Evolutionary conservation across 2,329 filamentous ascomycete genomes (phyloP), one percentile per base, ranked within the genome.

Genomic region (Alternaria sp.): DNA sequence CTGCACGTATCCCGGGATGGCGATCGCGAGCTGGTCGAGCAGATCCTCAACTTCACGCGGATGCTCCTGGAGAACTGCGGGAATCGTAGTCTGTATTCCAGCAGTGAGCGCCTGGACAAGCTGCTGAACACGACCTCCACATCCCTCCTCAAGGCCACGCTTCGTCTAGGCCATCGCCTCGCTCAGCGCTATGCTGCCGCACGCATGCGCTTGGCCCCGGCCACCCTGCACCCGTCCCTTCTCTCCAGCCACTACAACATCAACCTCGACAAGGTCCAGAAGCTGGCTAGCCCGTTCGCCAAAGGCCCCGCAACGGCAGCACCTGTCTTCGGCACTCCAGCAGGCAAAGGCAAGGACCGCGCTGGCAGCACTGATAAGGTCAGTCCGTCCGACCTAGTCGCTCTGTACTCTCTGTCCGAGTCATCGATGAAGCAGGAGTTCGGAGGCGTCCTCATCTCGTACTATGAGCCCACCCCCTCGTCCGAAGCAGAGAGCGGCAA

Each of bases 71-170:
- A 98, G 78, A 96, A 97, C 77, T 99, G 96, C 80, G 96, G 95
- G 63, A 99, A 99, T 77, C 87, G 96, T 71, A 97, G 94, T 82
- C 90, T 99, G 73, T 99, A 98, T 79, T 93, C 91, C 64, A 99
- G 96, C 83, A 98, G 95, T 78, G 86, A 90, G 69, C 92, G 96
- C 73, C 84, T 99, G 65, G 96, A 95, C 77, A 90, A 94, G 76
- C 86, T 99, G 44, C 87, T 99, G 62, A 93, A 97, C 80, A 95
- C 92, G 47, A 95, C 93, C 3, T 94, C 91, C 23, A 85, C 95
- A 61, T 88, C 89, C 26, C 86, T 99, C 52, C 85, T 99, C 57
- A 89, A 91, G 74, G 87, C 87, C 28, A 91, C 93, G 9, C 86
- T 99, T 45, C 89, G 92, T 67, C 88, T 99, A 63, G 90, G 90